Evolutionary conservation across 2,329 filamentous ascomycete genomes (phyloP), one percentile per base, ranked within the genome.

Genomic region (Monosporascus ibericus): DNA sequence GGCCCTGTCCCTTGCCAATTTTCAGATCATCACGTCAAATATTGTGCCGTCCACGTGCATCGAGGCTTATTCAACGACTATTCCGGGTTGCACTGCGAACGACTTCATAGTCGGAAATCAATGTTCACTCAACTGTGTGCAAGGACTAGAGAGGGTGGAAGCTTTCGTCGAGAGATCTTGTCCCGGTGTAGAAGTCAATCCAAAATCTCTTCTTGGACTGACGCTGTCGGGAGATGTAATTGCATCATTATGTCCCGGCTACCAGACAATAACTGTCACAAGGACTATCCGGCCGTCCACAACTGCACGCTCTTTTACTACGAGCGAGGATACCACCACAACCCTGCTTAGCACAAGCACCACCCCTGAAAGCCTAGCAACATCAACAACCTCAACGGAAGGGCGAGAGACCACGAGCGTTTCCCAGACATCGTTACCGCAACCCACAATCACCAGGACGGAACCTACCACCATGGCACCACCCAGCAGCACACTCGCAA

Each of bases 1-100:
- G 24, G 62, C 62, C 14, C 55, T 66, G 52, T 64, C 60, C n/a
- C 20, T 66, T 22, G 60, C 63, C 46, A 55, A 64, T 22, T 65
- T 66, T 37, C 64, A 66, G 44, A 17, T 52, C 20, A 61, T 66
- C 37, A 58, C 58, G n/a, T 60, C 64, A 47, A 51, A 59, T 18
- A 57, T 59, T 38, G 59, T 65, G 48, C 55, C 62, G 9, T 58
- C 30, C 11, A 56, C 57, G n/a, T 66, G 64, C 48, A 59, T 65
- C 36, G 39, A 49, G 25, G 63, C 60, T 17, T 66, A 66, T 49
- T 58, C 58, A 25, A 53, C 40, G 25, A 51, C 55, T 1, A 64
- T 66, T 56, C 47, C 46, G 8, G 61, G 61, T 22, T 66, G 64
- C 44, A 53, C 56, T 15, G 49, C 49, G 25, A 52, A 44, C 14